Base-by-base conservation (phyloP, 2,329 filamentous ascomycete species). In the Penicillium corylophilum region DNA sequence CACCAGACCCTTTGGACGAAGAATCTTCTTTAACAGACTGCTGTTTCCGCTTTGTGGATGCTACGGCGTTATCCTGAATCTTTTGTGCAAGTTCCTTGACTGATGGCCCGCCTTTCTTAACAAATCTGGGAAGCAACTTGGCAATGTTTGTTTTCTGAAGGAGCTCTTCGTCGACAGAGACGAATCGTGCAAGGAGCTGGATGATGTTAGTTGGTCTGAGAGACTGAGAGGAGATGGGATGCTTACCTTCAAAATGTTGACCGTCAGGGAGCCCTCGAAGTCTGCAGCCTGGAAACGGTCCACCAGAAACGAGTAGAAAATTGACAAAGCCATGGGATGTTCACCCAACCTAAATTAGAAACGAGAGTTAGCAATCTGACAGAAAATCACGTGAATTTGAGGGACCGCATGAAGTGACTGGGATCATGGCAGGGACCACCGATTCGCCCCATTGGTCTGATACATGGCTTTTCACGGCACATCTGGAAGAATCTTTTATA, bases 61-160 rank as follows among this genome's bases (percentile, higher is more conserved):
- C 67, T 36, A 68, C 67, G 49, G 76, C 77, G 62, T 78, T 79
- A 22, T 77, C 74, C 41, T 82, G 62, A 38, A 86, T 79, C 57
- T 76, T 75, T 59, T 83, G 79, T 4, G 81, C 79, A 29, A 82
- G 74, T 15, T 72, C 73, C 61, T 83, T 82, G 44, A 79, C 79
- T 43, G 77, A 73, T n/a, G 77, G 77, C 56, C 80, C 79, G 23
- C 82, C 82, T 56, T 80, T 80, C 67, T 84, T 86, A 46, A 79
- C 72, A 56, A 84, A 79, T 23, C 79, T 76, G 2, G 77, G 75
- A 15, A 86, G 68, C 15, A 84, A 73, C 62, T 84, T 86, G 48
- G 76, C 75, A 26, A 85, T 69, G 59, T 84, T 84, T 8, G 80
- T 83, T 63, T 82, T 83, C 59, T 83, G 79, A 22, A 85, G 71